phyloP scores from a whole-genome alignment of 1,139 yeast species.

The Pichia sp. region DNA sequence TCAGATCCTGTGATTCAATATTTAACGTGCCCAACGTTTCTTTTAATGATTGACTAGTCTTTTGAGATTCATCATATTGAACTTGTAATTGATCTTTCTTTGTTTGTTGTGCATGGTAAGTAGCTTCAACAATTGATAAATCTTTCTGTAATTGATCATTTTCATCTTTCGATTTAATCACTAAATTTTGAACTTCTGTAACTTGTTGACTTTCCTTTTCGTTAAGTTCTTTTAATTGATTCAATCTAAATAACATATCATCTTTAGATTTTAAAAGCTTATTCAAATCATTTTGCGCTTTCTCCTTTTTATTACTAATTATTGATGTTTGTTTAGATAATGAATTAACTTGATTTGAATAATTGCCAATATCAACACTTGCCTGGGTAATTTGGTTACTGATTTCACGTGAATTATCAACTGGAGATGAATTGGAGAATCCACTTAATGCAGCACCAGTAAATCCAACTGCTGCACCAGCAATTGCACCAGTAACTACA shows the following conservation, averaged over 20 bases:
- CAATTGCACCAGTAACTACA: slow-evolving; percentile 11
- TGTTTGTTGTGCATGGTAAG: slow-evolving; percentile 62
- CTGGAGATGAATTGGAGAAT: slow-evolving; percentile 20
- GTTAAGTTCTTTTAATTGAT: slow-evolving; percentile 60
- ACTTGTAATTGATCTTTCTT: slow-evolving; percentile 59
- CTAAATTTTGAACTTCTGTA: slow-evolving; percentile 56
- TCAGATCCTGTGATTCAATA: slow-evolving; percentile 57
- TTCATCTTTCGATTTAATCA: slow-evolving; percentile 58
- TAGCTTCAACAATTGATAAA: slow-evolving; percentile 74
- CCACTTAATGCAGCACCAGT: slow-evolving; percentile 18
- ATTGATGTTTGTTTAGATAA: slow-evolving; percentile 67
- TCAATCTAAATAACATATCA: slow-evolving; percentile 66
- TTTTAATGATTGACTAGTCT: slow-evolving; percentile 56
- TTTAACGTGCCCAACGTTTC: slow-evolving; percentile 63
- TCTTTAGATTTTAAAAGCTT: slow-evolving; percentile 57
- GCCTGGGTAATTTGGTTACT: slow-evolving; percentile 70
- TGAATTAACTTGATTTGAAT: slow-evolving; percentile 78
- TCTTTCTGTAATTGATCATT: slow-evolving; percentile 70
- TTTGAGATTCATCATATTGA: slow-evolving; percentile 58
- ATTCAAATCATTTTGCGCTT: slow-evolving; percentile 71
- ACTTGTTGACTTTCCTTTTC: slow-evolving; percentile 76
- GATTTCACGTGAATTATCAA: slow-evolving; percentile 28
- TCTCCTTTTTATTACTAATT: slow-evolving; percentile 61
- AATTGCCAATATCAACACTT: slow-evolving; percentile 79
- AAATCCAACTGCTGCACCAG: slow-evolving; percentile 12